phyloP scores from a whole-genome alignment of 495 filamentous ascomycete species.

The Alectoria sarmentosa region DNA sequence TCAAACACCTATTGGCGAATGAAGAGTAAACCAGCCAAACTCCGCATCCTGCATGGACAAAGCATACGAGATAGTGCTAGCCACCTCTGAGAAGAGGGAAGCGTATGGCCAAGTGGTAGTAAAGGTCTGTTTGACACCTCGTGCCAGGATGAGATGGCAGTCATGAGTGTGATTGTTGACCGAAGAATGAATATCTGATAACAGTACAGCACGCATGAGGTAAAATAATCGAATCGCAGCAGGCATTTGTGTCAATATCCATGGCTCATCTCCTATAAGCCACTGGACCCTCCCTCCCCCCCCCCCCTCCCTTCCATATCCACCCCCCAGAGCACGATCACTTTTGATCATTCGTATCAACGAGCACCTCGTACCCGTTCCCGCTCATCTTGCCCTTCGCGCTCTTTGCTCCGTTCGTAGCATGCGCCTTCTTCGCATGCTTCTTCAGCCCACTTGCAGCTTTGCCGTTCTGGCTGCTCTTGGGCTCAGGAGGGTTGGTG shows the following conservation, averaged over 20 bases:
- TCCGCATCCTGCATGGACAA: not conserved
- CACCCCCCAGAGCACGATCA: not conserved
- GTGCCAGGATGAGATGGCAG: not conserved
- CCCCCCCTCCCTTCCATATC: not conserved
- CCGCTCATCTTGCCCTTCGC: not conserved
- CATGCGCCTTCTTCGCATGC: constrained; percentile 4
- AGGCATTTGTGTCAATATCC: not conserved
- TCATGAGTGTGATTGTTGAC: not conserved
- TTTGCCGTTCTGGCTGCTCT: not conserved
- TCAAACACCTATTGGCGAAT: not conserved
- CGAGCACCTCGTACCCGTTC: not conserved
- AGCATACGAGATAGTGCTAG: not conserved
- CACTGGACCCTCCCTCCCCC: not conserved
- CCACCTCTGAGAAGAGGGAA: not conserved
- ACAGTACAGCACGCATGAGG: not conserved
- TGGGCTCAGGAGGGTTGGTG: constrained; percentile 7
- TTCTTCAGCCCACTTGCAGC: not conserved
- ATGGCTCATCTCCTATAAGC: not conserved
- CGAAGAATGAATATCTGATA: not conserved
- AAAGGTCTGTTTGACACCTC: not conserved
- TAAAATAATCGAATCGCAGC: not conserved
- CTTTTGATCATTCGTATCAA: not conserved
- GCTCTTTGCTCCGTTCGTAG: not conserved
- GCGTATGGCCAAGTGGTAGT: not conserved
- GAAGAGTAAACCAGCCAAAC: not conserved